phyloP scores from a whole-genome alignment of 257 asterid species.

The Solanum microdontum region DNA sequence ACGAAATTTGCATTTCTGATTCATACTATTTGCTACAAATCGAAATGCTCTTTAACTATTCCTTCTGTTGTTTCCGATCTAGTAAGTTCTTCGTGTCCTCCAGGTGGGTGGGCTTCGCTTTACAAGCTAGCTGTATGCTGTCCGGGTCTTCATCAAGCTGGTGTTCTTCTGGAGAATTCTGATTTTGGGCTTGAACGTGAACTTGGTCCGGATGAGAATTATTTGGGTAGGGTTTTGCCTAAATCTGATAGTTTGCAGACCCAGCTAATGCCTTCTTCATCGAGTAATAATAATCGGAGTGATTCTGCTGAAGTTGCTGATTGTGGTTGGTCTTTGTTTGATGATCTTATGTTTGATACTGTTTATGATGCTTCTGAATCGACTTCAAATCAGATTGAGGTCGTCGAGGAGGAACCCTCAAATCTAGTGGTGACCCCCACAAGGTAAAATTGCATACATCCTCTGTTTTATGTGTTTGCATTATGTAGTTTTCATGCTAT shows the following conservation, averaged over 20 bases:
- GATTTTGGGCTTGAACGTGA: conserved; percentile 94
- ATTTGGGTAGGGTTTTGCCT: background rate
- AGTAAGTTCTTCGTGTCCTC: conserved; percentile 14
- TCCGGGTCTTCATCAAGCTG: conserved; percentile 77
- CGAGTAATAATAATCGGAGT: conserved; percentile 1
- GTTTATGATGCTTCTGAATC: conserved; percentile 49
- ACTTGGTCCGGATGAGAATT: conserved; percentile 64
- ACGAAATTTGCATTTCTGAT: conserved; percentile 57
- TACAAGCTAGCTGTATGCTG: conserved; percentile 86
- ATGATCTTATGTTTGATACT: conserved; percentile 66
- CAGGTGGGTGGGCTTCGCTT: conserved; percentile 67
- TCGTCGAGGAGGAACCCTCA: conserved; percentile 6
- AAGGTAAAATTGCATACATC: background rate
- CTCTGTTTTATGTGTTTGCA: background rate
- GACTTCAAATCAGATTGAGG: conserved; percentile 8
- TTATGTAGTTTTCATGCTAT: background rate
- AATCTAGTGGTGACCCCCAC: conserved; percentile 2
- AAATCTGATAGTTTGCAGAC: background rate
- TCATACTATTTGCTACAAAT: conserved; percentile 48
- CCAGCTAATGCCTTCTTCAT: conserved; percentile 11
- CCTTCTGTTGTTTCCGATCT: conserved; percentile 80
- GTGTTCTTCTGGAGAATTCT: conserved; percentile 76
- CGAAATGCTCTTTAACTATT: conserved; percentile 56
- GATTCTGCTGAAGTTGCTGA: conserved; percentile 20
- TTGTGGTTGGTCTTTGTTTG: conserved; percentile 75